Conservation (phyloP, 2,329 filamentous ascomycete genomes). For the Graphilbum sp. region DNA sequence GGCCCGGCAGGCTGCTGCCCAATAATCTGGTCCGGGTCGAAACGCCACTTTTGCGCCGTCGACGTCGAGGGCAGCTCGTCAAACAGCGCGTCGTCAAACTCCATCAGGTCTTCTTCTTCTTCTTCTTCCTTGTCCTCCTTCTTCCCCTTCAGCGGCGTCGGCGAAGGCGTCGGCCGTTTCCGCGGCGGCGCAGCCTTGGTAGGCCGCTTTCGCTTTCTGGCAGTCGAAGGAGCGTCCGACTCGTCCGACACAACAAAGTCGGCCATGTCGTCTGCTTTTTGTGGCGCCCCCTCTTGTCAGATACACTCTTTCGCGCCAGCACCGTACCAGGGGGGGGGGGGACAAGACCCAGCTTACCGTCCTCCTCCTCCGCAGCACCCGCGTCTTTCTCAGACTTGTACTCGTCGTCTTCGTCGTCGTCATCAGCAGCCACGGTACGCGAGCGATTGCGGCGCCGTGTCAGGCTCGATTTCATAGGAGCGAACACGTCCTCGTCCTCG, state of each 20-base stretch:
- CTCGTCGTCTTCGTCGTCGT: conserved; percentile 56
- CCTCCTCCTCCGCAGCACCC: conserved; percentile 44
- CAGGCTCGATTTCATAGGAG: conserved; percentile 22
- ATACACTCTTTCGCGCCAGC: neutral
- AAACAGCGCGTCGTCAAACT: conserved; percentile 32
- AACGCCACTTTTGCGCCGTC: conserved; percentile 70
- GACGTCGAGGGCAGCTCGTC: conserved; percentile 45
- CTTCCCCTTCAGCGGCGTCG: conserved; percentile 13
- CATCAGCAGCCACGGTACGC: conserved; percentile 46
- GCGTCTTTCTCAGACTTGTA: conserved; percentile 51
- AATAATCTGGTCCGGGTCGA: conserved; percentile 31
- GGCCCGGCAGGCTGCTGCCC: neutral
- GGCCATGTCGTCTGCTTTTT: conserved; percentile 47
- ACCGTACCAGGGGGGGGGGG: too few relatives aligned
- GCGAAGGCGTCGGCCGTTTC: conserved; percentile 46
- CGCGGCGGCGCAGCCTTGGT: conserved; percentile 33
- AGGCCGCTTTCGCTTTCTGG: conserved; percentile 64
- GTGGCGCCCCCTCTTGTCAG: neutral
- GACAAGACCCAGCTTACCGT: too few relatives aligned
- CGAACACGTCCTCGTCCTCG: conserved; percentile 58
- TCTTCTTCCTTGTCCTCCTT: conserved; percentile 26
- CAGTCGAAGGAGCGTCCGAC: conserved; percentile 48
- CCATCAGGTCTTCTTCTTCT: conserved; percentile 15
- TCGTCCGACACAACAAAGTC: conserved; percentile 83
- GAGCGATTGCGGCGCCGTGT: conserved; percentile 23